phyloP scores from a whole-genome alignment of 2,329 filamentous ascomycete species.

The Raffaelea arxii region DNA sequence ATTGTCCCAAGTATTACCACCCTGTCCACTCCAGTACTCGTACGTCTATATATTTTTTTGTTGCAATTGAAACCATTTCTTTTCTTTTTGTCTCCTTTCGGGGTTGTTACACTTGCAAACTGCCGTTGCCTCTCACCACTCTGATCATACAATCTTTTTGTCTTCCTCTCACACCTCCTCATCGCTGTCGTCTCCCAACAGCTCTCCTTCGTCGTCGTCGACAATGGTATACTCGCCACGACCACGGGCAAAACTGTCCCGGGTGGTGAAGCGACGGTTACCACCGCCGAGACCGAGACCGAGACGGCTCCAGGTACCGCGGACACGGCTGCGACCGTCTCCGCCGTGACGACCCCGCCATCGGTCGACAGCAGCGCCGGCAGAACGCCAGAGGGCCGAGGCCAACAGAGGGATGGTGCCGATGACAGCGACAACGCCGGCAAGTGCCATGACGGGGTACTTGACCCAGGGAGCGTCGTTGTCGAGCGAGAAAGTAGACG shows the following conservation, averaged over 20 bases:
- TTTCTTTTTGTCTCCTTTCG: no score
- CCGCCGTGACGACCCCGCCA: conserved; percentile 27
- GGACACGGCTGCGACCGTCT: conserved; percentile 30
- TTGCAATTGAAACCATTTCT: no score
- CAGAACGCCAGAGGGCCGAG: conserved; percentile 62
- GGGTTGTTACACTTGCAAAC: no score
- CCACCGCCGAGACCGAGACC: conserved; percentile 38
- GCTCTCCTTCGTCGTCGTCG: conserved; percentile 87
- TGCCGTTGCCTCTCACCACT: no score
- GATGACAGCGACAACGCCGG: conserved; percentile 51
- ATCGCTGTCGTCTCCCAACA: conserved; percentile 87
- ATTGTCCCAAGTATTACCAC: no score
- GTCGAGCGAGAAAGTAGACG: conserved; percentile 33
- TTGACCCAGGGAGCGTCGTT: conserved; percentile 68
- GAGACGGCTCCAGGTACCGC: conserved; percentile 38
- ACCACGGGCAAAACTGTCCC: conserved; percentile 80
- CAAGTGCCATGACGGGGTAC: conserved; percentile 68
- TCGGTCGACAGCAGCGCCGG: conserved; percentile 39
- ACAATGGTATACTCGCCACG: conserved; percentile 82
- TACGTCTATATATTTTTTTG: no score
- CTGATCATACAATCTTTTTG: no score
- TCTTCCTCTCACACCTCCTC: conserved; percentile 55
- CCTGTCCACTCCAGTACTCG: no score
- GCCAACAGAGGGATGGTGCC: conserved; percentile 60
- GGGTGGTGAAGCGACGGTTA: conserved; percentile 67